Percentiles rank a stretch among this genome's conserved stretches.
Evolutionary conservation across 805 yeast genomes (phyloP).

Genomic region (Saccharomycopsis sp.): DNA sequence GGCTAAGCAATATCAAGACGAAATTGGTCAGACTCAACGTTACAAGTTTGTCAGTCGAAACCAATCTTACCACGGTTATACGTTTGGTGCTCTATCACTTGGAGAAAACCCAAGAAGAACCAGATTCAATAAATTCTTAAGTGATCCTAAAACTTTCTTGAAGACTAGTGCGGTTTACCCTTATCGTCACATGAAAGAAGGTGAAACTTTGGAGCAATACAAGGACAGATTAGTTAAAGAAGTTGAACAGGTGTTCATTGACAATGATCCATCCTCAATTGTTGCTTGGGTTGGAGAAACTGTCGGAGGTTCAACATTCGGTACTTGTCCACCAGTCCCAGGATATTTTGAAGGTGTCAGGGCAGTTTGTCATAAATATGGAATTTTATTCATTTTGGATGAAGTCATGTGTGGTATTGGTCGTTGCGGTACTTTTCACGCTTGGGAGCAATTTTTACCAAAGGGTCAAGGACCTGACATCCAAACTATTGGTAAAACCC

Average conservation of each 20-base stretch:
- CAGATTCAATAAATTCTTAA: slow-evolving; percentile 27
- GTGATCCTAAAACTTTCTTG: slow-evolving; percentile 10
- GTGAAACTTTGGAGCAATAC: slow-evolving; percentile 36
- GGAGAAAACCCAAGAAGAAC: slow-evolving; percentile 34
- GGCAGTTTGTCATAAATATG: slow-evolving; percentile 44
- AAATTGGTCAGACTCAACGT: slow-evolving; percentile 37
- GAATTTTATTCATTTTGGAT: slow-evolving; percentile 42
- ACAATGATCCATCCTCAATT: slow-evolving; percentile 37
- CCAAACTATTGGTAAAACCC: slow-evolving; percentile 41
- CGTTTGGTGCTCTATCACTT: slow-evolving; percentile 39
- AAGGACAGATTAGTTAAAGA: slow-evolving; percentile 33
- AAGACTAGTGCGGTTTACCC: slow-evolving; percentile 25
- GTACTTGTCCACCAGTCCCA: slow-evolving; percentile 35
- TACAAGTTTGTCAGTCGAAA: slow-evolving; percentile 38
- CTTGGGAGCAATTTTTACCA: slow-evolving; percentile 35
- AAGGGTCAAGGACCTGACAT: slow-evolving; percentile 40
- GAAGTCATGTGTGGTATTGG: slow-evolving; percentile 55
- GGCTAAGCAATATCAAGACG: slow-evolving; percentile 40
- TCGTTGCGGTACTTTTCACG: slow-evolving; percentile 41
- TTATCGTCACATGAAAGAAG: slow-evolving; percentile 26
- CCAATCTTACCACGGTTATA: slow-evolving; percentile 44
- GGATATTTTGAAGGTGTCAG: slow-evolving; percentile 41
- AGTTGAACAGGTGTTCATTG: slow-evolving; percentile 36
- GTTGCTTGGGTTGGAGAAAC: slow-evolving; percentile 41
- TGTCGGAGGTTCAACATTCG: slow-evolving; percentile 41